Conservation (phyloP, 2,329 filamentous ascomycete species). For the Xylaria arbuscula region DNA sequence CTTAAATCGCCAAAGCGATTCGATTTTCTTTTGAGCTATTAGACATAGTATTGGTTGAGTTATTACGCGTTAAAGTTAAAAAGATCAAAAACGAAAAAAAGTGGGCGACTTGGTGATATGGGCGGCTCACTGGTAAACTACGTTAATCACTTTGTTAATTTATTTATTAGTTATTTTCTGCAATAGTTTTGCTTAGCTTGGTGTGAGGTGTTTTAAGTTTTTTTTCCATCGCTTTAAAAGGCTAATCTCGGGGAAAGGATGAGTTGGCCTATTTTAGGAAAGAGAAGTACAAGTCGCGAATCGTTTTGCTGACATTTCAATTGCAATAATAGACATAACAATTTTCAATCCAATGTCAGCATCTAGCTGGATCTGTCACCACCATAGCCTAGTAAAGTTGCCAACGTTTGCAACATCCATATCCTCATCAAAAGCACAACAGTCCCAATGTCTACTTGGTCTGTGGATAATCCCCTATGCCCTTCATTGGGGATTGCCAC, state of each 20-base stretch:
- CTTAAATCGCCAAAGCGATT: no score
- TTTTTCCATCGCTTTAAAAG: no score
- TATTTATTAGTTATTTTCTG: no score
- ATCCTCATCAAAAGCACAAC: conserved; percentile 36
- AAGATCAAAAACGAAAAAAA: no score
- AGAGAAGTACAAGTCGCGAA: neutral
- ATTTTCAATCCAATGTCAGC: conserved; percentile 4
- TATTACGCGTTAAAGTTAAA: no score
- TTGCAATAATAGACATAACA: neutral
- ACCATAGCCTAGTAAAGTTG: conserved; percentile 32
- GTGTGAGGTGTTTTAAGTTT: no score
- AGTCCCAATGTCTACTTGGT: conserved; percentile 33
- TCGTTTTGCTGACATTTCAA: neutral
- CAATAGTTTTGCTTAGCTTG: neutral
- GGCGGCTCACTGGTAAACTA: no score
- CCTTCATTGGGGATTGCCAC: neutral
- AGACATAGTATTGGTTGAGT: no score
- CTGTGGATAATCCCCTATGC: conserved; percentile 15
- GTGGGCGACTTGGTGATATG: no score
- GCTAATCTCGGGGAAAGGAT: neutral
- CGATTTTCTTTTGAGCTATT: no score
- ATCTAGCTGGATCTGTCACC: conserved; percentile 12
- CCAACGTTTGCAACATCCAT: conserved; percentile 38
- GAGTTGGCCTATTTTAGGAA: neutral
- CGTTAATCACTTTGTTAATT: no score